These are phyloP conservation scores for Lecanicillium sp. DNA, from an alignment of 2,329 filamentous ascomycete genomes.

Conservation along the genomic window DNA sequence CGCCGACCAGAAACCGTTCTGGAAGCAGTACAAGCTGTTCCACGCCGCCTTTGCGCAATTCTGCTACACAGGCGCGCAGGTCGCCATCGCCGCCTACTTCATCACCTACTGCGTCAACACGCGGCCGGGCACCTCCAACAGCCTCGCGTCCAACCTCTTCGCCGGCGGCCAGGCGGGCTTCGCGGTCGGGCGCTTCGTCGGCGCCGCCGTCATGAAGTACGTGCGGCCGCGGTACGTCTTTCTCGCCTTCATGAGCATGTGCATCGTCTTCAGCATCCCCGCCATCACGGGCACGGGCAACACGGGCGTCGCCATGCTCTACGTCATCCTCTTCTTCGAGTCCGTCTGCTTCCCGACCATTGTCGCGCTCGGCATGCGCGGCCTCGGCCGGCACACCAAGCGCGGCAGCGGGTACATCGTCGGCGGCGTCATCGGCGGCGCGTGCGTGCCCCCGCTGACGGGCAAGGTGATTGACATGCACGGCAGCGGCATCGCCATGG, in stretches of 20 bases:
- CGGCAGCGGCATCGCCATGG: slow-evolving; percentile 56
- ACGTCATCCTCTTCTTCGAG: slow-evolving; percentile 70
- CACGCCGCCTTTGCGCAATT: slow-evolving; percentile 72
- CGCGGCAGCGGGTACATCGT: slow-evolving; percentile 65
- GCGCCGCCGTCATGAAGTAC: slow-evolving; percentile 60
- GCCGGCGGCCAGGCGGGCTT: slow-evolving; percentile 71
- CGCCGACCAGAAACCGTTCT: slow-evolving; percentile 52
- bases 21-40: slow-evolving; percentile 69
- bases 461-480: slow-evolving; percentile 61
- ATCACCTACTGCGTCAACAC: slow-evolving; percentile 67
- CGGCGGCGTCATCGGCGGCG: slow-evolving; percentile 65
- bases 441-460: slow-evolving; percentile 65
- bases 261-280: slow-evolving; percentile 56
- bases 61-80: slow-evolving; percentile 69
- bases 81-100: slow-evolving; percentile 61
- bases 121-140: slow-evolving; percentile 41
- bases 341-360: slow-evolving; percentile 78
- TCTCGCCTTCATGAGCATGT: slow-evolving; percentile 55
- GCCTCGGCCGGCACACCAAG: slow-evolving; percentile 71
- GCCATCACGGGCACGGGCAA: slow-evolving; percentile 42
- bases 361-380: slow-evolving; percentile 69
- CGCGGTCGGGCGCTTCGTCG: slow-evolving; percentile 64
- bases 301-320: slow-evolving; percentile 55
- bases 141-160: slow-evolving; percentile 59
- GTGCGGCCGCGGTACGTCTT: slow-evolving; percentile 62